Conservation (phyloP, 768 basidiomycete species). For the Lactifluus volemus region DNA sequence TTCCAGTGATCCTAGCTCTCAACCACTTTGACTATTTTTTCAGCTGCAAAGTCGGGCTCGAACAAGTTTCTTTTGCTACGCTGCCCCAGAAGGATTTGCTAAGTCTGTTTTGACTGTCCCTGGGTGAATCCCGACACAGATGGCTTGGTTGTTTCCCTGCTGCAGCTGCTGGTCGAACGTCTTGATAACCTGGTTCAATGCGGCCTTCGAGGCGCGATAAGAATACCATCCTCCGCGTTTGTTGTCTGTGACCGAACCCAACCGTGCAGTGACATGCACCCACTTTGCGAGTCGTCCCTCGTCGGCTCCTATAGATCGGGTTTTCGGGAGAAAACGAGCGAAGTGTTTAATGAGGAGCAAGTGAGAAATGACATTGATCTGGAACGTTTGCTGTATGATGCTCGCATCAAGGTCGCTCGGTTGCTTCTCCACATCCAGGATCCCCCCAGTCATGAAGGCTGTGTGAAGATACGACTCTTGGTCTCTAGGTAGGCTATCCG, state of each 20-base stretch:
- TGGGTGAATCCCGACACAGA: constrained; percentile 50
- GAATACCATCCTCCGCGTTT: constrained; percentile 53
- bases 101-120: constrained; percentile 52
- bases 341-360: constrained; percentile 56
- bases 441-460: constrained; percentile 47
- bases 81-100: constrained; percentile 46
- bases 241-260: constrained; percentile 53
- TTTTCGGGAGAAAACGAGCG: constrained; percentile 43
- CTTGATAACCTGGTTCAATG: constrained; percentile 53
- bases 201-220: constrained; percentile 53
- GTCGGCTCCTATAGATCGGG: background rate
- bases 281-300: constrained; percentile 36
- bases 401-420: constrained; percentile 39
- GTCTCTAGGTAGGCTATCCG: constrained; percentile 27
- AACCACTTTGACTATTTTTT: constrained; percentile 39
- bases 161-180: constrained; percentile 50
- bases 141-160: constrained; percentile 37
- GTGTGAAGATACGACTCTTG: constrained; percentile 39
- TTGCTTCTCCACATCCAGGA: constrained; percentile 47
- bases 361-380: constrained; percentile 52
- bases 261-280: constrained; percentile 52
- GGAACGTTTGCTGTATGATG: constrained; percentile 37
- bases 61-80: constrained; percentile 33
- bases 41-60: constrained; percentile 43
- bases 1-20: constrained; percentile 31